Evolutionary conservation across 2,329 filamentous ascomycete genomes (phyloP), one percentile per base, ranked within the genome.

Genomic region (Leptographium wingfieldii): DNA sequence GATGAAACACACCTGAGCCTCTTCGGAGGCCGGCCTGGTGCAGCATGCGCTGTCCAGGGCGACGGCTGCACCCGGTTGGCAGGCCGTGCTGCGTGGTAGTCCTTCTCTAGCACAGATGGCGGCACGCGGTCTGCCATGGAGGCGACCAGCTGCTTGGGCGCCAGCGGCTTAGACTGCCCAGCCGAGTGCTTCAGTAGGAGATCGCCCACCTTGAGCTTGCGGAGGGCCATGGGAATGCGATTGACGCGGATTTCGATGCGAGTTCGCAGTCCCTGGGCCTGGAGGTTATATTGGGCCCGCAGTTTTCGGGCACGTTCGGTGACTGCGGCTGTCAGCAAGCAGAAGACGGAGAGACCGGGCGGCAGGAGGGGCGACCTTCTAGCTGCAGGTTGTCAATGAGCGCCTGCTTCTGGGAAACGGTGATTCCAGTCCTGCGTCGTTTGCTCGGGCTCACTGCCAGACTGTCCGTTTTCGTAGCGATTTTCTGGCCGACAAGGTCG

Each of bases 221-320:
- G 85, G 64, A 96, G 75, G 19, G 85, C 80, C 66, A 84, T 81
- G 9, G 94, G 94, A 58, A 97, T 94, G 59, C 94, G 86, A 70
- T 96, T 96, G 71, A 97, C 82, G 73, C 94, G 88, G 74, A 95
- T 88, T 72, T 96, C 92, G 58, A 99, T 86, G 63, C 92, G 86
- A 62, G 90, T 86, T 63, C 88, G 83, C 48, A 97, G 80, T 63
- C 88, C 88, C 71, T 92, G 88, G 27, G 91, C 88, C 72, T 96
- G 92, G 11, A 95, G 80, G 61, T 87, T 86, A 75, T 95, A 96
- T 71, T 95, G 91, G 7, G 92, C 87, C 67, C 92, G 84, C 63
- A 97, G 78, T 72, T 92, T 91, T 66, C 92, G 84, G 63, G 90
- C 89, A 70, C 92, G 84, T 74, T 95, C 88, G 22, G 89, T 91